Conservation (phyloP, 164 flowering plant species). For the Umbilicus rupestris region DNA sequence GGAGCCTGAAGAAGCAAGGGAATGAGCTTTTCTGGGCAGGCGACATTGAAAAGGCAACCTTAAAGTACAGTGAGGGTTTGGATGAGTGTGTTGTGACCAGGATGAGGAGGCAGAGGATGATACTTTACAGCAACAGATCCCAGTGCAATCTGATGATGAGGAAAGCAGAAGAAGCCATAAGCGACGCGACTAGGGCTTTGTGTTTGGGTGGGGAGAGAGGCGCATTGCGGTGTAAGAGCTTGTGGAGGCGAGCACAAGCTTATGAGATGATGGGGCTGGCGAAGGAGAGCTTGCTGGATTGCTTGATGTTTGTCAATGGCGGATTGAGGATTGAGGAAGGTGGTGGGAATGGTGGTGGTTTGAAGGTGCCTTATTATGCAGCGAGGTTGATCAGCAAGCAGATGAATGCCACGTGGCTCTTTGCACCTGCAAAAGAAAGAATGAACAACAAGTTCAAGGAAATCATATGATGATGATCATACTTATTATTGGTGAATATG, state of each 20-base stretch:
- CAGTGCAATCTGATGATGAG: conserved; percentile 51
- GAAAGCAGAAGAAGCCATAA: conserved; percentile 38
- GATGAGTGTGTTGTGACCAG: conserved; percentile 52
- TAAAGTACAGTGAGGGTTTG: conserved; percentile 46
- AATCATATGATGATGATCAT: background rate
- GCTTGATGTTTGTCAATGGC: conserved; percentile 49
- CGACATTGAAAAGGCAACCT: conserved; percentile 35
- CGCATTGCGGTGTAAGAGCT: conserved; percentile 40
- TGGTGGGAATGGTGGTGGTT: conserved; percentile 9
- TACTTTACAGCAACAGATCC: conserved; percentile 68
- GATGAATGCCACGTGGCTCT: conserved; percentile 72
- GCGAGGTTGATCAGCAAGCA: conserved; percentile 70
- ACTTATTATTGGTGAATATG: too few species aligned
- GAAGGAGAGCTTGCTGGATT: conserved; percentile 78
- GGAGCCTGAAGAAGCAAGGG: conserved; percentile 41
- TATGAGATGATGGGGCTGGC: conserved; percentile 73
- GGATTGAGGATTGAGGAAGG: conserved; percentile 13
- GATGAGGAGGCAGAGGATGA: conserved; percentile 52
- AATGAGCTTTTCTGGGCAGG: conserved; percentile 41
- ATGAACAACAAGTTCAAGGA: background rate
- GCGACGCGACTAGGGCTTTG: conserved; percentile 70
- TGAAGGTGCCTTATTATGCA: conserved; percentile 54
- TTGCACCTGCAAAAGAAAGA: conserved; percentile 22
- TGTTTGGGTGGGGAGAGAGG: conserved; percentile 16
- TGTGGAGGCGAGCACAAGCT: conserved; percentile 88